Percentiles rank a stretch among this genome's conserved stretches.
Evolutionary conservation across 164 flowering plant species (phyloP).

Genomic region (Litsea cubeba): DNA sequence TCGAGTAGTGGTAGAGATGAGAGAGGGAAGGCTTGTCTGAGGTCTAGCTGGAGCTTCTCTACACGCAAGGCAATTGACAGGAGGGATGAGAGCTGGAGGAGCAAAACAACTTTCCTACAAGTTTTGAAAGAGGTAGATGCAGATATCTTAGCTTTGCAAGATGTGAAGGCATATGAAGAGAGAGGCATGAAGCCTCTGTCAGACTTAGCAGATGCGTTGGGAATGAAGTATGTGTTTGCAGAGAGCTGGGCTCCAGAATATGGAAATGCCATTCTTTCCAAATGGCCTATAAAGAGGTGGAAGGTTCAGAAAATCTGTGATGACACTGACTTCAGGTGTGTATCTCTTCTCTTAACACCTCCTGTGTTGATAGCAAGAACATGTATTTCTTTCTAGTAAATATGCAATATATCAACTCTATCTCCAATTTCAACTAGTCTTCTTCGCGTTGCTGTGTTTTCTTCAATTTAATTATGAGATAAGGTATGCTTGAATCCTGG

Average conservation of each 20-base stretch:
- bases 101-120: slow-evolving; percentile 52
- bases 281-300: slow-evolving; percentile 88
- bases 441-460: background rate
- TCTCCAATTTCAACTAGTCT: background rate
- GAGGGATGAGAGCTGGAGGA: slow-evolving; percentile 25
- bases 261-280: slow-evolving; percentile 84
- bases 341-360: background rate
- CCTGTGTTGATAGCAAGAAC: background rate
- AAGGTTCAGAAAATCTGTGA: slow-evolving; percentile 72
- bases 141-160: slow-evolving; percentile 82
- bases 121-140: slow-evolving; percentile 80
- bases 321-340: slow-evolving; percentile 81
- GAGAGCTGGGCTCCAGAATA: slow-evolving; percentile 99
- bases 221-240: slow-evolving; percentile 91
- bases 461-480: background rate
- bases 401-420: background rate
- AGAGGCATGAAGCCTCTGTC: slow-evolving; percentile 85
- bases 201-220: slow-evolving; percentile 73
- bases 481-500: background rate
- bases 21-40: slow-evolving; percentile 40
- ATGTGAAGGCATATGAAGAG: slow-evolving; percentile 92
- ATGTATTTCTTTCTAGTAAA: background rate
- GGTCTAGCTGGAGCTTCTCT: slow-evolving; percentile 60
- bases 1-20: slow-evolving; percentile 12
- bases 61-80: slow-evolving; percentile 16